phyloP scores from a whole-genome alignment of 139 green algal species.

The Klebsormidium nitens region DNA sequence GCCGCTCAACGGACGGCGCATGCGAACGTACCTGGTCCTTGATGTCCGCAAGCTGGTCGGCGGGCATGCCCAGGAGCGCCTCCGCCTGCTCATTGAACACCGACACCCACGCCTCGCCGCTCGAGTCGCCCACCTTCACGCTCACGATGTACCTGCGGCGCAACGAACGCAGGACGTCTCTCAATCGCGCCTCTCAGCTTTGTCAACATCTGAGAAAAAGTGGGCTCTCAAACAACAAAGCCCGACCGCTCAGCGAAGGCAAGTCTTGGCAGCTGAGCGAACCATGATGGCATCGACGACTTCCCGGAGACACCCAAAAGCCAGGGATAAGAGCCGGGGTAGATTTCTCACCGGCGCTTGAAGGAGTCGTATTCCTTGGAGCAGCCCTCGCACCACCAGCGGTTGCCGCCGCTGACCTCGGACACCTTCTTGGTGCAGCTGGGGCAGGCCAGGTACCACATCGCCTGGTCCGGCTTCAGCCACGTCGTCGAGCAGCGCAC shows the following conservation, averaged over 20 bases:
- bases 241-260: too few relatives aligned
- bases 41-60: slow-evolving; percentile 24
- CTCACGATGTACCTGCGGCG: slow-evolving; percentile 33
- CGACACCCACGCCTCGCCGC: slow-evolving; percentile 41
- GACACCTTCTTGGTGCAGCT: slow-evolving; percentile 32
- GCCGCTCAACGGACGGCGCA: too few relatives aligned
- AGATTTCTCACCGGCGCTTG: slow-evolving; percentile 20
- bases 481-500: neutral
- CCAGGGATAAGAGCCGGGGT: too few relatives aligned
- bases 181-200: too few relatives aligned
- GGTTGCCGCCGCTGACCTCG: neutral
- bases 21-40: slow-evolving; percentile 2
- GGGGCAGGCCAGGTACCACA: slow-evolving; percentile 33
- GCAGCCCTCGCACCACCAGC: slow-evolving; percentile 35
- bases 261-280: too few relatives aligned
- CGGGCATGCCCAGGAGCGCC: slow-evolving; percentile 20
- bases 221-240: too few relatives aligned
- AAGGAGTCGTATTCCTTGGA: slow-evolving; percentile 8
- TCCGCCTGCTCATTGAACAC: slow-evolving; percentile 47
- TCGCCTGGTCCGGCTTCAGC: slow-evolving; percentile 23
- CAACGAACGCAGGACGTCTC: neutral
- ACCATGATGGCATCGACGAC: too few relatives aligned
- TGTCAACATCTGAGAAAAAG: too few relatives aligned
- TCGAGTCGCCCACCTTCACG: slow-evolving; percentile 48
- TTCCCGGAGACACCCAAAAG: too few relatives aligned